Percentiles rank a stretch among this genome's conserved stretches.
Conservation (phyloP, 768 basidiomycete genomes). For the Russula lepida region DNA sequence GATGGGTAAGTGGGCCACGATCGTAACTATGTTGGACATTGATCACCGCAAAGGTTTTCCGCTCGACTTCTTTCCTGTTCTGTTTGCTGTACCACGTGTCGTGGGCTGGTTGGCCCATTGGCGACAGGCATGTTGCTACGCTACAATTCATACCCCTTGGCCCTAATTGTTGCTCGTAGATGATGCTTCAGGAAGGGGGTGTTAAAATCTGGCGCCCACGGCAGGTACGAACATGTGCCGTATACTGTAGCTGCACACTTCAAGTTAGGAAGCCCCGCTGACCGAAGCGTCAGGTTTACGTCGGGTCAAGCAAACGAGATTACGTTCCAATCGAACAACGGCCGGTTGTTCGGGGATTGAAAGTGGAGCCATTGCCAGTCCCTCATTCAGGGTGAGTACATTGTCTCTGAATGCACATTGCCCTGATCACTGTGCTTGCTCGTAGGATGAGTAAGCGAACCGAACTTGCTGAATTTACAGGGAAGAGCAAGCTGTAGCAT, state of each 20-base stretch:
- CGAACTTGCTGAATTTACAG: slow-evolving; percentile 52
- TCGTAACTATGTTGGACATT: slow-evolving; percentile 7
- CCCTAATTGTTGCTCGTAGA: slow-evolving; percentile 36
- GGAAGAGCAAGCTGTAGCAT: slow-evolving; percentile 40
- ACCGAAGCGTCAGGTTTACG: slow-evolving; percentile 45
- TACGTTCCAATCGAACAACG: slow-evolving; percentile 64
- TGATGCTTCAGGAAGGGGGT: slow-evolving; percentile 85
- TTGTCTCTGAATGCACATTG: background rate
- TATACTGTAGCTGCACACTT: background rate
- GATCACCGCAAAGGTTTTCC: slow-evolving; percentile 63
- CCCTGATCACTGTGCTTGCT: background rate
- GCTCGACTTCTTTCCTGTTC: slow-evolving; percentile 87
- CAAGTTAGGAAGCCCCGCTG: background rate
- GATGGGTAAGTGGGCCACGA: slow-evolving; percentile 52
- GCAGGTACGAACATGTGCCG: slow-evolving; percentile 41
- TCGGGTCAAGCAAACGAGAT: slow-evolving; percentile 65
- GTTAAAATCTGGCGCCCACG: slow-evolving; percentile 92
- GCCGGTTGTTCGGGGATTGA: slow-evolving; percentile 42
- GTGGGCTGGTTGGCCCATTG: slow-evolving; percentile 93
- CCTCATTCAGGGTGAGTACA: slow-evolving; percentile 66
- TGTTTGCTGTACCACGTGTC: slow-evolving; percentile 87
- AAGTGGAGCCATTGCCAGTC: slow-evolving; percentile 53
- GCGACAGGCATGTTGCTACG: slow-evolving; percentile 52
- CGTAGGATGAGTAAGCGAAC: slow-evolving; percentile 60
- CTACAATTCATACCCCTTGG: background rate